These are phyloP conservation scores for Meripilus lineatus DNA, from an alignment of 1,284 basidiomycete genomes.

Conservation along the genomic window DNA sequence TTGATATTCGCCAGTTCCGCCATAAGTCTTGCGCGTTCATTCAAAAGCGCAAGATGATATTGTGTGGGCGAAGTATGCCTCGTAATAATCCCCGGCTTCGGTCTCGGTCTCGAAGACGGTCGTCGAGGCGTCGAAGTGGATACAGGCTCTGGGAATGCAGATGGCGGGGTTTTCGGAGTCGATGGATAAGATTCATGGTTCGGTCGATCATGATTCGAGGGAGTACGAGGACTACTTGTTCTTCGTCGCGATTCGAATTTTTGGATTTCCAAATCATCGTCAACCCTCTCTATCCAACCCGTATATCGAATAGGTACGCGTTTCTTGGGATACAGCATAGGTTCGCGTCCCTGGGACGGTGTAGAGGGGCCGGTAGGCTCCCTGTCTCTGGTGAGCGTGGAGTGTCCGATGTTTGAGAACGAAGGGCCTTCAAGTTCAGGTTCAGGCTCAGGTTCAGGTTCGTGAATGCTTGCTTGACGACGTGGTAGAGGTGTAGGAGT, in stretches of 20 bases:
- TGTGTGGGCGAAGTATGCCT: conserved; percentile 35
- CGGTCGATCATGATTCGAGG: not conserved
- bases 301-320: conserved; percentile 37
- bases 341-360: not conserved
- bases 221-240: not conserved
- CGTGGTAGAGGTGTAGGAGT: conserved; percentile 10
- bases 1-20: conserved; percentile 39
- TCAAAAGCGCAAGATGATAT: conserved; percentile 42
- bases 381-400: too few species aligned
- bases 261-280: conserved; percentile 43
- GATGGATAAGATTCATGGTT: not conserved
- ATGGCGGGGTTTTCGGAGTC: conserved; percentile 6
- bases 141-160: not conserved
- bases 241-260: conserved; percentile 35
- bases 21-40: conserved; percentile 45
- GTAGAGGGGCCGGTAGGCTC: not conserved
- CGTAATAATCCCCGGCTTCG: conserved; percentile 22
- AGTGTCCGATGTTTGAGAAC: conserved; percentile 20
- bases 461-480: conserved; percentile 21
- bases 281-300: conserved; percentile 50
- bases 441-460: not conserved
- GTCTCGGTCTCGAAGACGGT: not conserved
- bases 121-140: not conserved
- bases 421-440: conserved; percentile 40
- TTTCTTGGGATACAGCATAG: conserved; percentile 6